Evolutionary conservation across 495 filamentous ascomycete genomes (phyloP), one percentile per base, ranked within the genome.

Genomic region (Neurospora pannonica): DNA sequence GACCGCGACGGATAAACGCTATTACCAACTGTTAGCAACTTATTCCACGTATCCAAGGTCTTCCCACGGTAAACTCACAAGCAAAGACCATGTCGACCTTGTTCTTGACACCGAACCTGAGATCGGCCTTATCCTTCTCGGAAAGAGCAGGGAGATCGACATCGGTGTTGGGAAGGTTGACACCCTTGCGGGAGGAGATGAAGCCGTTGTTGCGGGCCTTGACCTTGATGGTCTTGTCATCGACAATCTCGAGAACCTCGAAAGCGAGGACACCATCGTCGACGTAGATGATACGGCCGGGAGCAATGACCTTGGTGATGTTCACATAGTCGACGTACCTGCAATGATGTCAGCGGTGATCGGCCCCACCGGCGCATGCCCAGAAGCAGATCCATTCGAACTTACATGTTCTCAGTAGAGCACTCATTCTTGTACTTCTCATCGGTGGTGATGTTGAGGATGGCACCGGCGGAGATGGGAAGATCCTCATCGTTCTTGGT

Each of bases 261-360:
- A 99, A 98, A 5, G 95, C 95, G 73, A 98, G 91, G 72, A 98
- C 94, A 80, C 96, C 96, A 78, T 99, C 96, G 79, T 99, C 96
- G 76, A 99, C 97, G 85, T 97, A 99, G 88, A 99, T 97, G 82
- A 92, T 91, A 79, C 95, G 94, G 79, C 97, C 97, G n/a, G 88
- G 85, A 76, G 91, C 82, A 82, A 99, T 98, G 79, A 99, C 95
- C 85, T 95, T 97, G 85, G 96, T 97, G 88, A 99, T 97, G 88
- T 99, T 99, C 90, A 95, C 95, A 86, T 99, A 99, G 87, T 99
- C 96, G 79, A 99, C 92, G 78, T 94, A 97, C 94, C 94, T 97
- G 67, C 19, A 38, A 31, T 17, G 8, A 43, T 28, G 75, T 80
- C 60, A 82, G 79, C 67, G 28, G 4, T 15, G 21, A 71, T n/a